Base-by-base conservation (phyloP, 495 filamentous ascomycete genomes). In the Cercophora newfieldiana region DNA sequence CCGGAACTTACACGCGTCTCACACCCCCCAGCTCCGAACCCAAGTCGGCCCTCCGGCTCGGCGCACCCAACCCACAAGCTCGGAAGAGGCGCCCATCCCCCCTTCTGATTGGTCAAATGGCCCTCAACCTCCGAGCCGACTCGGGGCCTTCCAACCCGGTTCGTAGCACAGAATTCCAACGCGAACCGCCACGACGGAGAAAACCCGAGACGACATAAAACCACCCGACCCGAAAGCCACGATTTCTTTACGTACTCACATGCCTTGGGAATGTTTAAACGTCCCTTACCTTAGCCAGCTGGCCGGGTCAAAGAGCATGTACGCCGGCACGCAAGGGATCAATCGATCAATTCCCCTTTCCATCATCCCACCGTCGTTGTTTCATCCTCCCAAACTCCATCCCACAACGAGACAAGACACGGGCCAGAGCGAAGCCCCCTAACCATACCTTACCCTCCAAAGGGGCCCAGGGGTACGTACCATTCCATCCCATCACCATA, bases 91-190 rank as follows among this genome's bases (percentile, higher is more conserved):
- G 55, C 1, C 0, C 25, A 30, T 18, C 7, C 6, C 14, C 19
- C n/a, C 51, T 22, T 18, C 56, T 67, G 69, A 71, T 71, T 71
- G 69, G 69, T 28, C 33, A 30, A 14, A 24, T 7, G n/a, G 14
- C 6, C 22, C 12, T 25, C 24, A 71, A 60, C 30, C 56, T 66
- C 69, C 69, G 69, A 68, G 26, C 14, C 54, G 28, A 21, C 24
- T 70, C 68, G 68, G 68, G 30, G 55, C 54, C n/a, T 26, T 57
- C 16, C 53, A 56, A n/a, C 26, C 28, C 55, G 26, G 55, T 19
- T 22, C 50, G 21, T 53, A 24, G 49, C 49, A 53, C 49, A 25
- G n/a, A n/a, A n/a, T n/a, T n/a, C n/a, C 49, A 22, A 6, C 49
- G 19, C 49, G n/a, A 53, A 44, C 33, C 22, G 49, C 24, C 49